Conservation (phyloP, 768 basidiomycete species). For the Pulveroboletus sp. region DNA sequence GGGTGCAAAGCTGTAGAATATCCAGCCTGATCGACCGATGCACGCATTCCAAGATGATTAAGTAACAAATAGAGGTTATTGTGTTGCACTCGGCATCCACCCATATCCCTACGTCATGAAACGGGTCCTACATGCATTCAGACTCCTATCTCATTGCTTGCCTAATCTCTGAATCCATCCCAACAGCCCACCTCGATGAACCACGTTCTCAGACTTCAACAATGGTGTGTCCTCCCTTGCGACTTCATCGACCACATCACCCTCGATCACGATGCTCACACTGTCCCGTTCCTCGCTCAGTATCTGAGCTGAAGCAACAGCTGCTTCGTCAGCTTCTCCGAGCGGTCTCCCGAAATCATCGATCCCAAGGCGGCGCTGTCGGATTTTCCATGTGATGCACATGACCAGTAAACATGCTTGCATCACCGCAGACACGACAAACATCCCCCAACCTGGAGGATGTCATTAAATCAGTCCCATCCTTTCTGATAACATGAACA, state of each 20-base stretch:
- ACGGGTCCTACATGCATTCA: background rate
- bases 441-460: slow-evolving; percentile 69
- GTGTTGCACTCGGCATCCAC: background rate
- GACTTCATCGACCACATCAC: slow-evolving; percentile 5
- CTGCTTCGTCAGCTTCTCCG: background rate
- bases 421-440: slow-evolving; percentile 77
- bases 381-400: slow-evolving; percentile 81
- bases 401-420: slow-evolving; percentile 78
- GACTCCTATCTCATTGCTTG: slow-evolving; percentile 2
- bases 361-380: slow-evolving; percentile 69
- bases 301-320: background rate
- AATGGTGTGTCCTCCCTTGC: slow-evolving; percentile 20
- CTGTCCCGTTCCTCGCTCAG: slow-evolving; percentile 9
- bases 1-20: slow-evolving; percentile 24
- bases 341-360: slow-evolving; percentile 85
- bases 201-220: slow-evolving; percentile 20
- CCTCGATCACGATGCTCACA: slow-evolving; percentile 22
- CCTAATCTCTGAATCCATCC: slow-evolving; percentile 23
- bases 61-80: too few relatives aligned
- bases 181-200: slow-evolving; percentile 19
- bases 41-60: too few relatives aligned
- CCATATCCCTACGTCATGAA: background rate
- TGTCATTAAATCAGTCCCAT: background rate
- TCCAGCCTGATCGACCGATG: too few relatives aligned
- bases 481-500: too few relatives aligned